Conservation (phyloP, 352 stramenopile species). For the Globisporangium perplexum region DNA sequence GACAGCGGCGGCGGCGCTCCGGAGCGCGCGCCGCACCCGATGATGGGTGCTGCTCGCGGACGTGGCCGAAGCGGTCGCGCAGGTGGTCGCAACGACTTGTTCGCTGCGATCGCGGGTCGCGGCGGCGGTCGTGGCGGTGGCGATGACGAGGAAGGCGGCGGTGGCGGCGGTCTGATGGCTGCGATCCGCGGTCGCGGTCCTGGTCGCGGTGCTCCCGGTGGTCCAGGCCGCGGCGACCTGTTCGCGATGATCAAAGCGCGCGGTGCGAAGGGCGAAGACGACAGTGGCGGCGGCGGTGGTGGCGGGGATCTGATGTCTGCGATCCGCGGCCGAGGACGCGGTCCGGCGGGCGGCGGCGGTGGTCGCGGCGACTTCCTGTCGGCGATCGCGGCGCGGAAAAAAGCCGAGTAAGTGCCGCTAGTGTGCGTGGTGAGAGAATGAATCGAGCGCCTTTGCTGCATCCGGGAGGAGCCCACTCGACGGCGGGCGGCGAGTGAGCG, state of each 20-base stretch:
- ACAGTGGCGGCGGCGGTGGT: conserved; percentile 24
- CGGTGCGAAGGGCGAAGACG: conserved; percentile 19
- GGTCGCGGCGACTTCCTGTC: conserved; percentile 47
- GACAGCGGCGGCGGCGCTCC: conserved; percentile 15
- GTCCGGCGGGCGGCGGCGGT: conserved; percentile 15
- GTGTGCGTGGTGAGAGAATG: not conserved
- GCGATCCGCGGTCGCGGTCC: conserved; percentile 54
- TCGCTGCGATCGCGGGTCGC: conserved; percentile 45
- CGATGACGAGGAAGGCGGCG: conserved; percentile 29
- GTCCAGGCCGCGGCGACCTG: conserved; percentile 46
- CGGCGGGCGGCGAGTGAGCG: no score
- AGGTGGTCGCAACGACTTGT: conserved; percentile 27
- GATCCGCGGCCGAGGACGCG: conserved; percentile 41
- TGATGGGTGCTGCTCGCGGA: conserved; percentile 37
- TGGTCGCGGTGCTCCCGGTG: conserved; percentile 36
- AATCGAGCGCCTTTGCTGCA: not conserved
- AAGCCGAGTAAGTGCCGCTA: conserved; percentile 19
- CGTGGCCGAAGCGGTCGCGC: conserved; percentile 26
- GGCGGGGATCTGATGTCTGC: conserved; percentile 47
- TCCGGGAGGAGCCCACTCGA: not conserved
- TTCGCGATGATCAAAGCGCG: conserved; percentile 62
- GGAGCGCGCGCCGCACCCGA: conserved; percentile 27
- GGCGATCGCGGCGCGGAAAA: conserved; percentile 61
- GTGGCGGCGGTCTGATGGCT: conserved; percentile 6
- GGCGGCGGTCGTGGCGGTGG: conserved; percentile 38